A percentile compares a stretch with the other conserved stretches of the same genome.
Conservation (phyloP, 352 stramenopile species). For the Pythium diclinum region DNA sequence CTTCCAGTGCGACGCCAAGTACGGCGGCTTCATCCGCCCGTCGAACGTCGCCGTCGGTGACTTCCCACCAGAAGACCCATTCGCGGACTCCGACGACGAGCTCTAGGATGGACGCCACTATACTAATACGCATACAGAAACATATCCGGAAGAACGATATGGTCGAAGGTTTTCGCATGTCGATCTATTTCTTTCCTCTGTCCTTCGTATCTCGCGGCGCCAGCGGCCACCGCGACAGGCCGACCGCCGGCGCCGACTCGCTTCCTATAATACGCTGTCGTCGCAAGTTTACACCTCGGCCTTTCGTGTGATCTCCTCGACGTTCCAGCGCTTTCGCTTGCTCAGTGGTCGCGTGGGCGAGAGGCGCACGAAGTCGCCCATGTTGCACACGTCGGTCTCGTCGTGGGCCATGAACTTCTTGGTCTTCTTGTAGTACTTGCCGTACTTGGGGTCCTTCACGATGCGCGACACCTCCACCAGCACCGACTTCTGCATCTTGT, state of each 20-base stretch:
- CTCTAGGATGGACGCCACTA: constrained; percentile 28
- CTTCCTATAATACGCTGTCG: constrained; percentile 21
- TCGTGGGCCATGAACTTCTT: constrained; percentile 98
- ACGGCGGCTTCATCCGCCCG: constrained; percentile 93
- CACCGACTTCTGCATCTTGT: constrained; percentile 97
- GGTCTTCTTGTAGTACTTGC: constrained; percentile 94
- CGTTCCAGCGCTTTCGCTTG: constrained; percentile 88
- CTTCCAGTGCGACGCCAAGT: constrained; percentile 91
- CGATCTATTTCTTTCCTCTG: constrained; percentile 22
- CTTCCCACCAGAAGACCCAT: constrained; percentile 87
- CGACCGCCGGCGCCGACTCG: background rate
- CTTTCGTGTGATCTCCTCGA: constrained; percentile 87
- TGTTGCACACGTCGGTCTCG: constrained; percentile 92
- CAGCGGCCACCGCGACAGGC: background rate
- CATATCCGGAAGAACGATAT: background rate
- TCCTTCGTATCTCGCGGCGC: background rate
- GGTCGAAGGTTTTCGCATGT: background rate
- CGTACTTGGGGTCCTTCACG: constrained; percentile 93
- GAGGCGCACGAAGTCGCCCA: constrained; percentile 84
- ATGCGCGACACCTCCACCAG: constrained; percentile 94
- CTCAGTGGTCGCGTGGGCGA: constrained; percentile 73
- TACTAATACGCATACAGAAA: background rate
- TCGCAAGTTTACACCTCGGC: constrained; percentile 62
- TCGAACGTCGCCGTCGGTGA: constrained; percentile 93
- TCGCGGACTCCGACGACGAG: constrained; percentile 75